Conservation (phyloP, 306 rosid species). For the Quercus berberidifolia region DNA sequence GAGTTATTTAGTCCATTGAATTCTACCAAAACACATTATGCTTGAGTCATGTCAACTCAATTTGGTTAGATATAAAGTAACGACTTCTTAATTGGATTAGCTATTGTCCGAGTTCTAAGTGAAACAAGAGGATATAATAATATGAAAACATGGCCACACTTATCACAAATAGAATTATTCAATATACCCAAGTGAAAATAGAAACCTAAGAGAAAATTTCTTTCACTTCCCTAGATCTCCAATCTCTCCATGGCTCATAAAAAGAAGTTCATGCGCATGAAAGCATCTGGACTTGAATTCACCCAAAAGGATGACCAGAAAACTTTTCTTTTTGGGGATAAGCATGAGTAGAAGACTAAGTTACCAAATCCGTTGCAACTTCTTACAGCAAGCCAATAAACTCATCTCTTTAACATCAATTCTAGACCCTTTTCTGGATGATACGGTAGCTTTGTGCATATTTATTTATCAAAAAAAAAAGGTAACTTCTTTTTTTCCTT, state of each 20-base stretch:
- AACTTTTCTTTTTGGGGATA: background rate
- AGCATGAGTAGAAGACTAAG: background rate
- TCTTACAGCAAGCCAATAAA: background rate
- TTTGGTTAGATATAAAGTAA: background rate
- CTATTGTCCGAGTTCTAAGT: background rate
- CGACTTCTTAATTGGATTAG: background rate
- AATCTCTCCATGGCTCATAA: background rate
- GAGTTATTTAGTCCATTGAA: background rate
- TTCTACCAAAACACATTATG: background rate
- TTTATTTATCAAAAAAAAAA: background rate
- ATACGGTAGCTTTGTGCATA: background rate
- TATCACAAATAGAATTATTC: background rate
- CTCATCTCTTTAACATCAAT: background rate
- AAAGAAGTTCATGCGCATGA: background rate
- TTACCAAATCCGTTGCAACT: background rate
- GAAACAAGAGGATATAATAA: background rate
- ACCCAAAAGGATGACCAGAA: background rate
- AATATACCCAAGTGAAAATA: background rate
- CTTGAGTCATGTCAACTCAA: background rate
- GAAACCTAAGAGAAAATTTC: background rate
- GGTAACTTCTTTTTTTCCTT: background rate
- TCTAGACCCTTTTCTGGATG: background rate
- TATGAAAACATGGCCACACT: background rate
- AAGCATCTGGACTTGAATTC: background rate
- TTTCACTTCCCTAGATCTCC: background rate